Conservation (phyloP, 2,329 filamentous ascomycete species). For the Neonectria magnoliae region DNA sequence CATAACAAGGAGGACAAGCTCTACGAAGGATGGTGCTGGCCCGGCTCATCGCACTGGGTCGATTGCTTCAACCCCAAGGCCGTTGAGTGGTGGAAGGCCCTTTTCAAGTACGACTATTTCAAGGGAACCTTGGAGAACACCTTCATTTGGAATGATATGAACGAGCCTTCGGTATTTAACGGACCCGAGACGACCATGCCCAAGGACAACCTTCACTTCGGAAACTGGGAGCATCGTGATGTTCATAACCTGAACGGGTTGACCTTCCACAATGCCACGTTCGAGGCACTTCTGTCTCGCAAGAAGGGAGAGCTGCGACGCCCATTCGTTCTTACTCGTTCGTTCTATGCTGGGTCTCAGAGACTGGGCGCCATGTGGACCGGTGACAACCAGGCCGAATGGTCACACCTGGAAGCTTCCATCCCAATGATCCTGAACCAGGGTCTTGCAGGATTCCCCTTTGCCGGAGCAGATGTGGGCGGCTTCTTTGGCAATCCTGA, state of each 20-base stretch:
- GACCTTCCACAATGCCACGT: slow-evolving; percentile 95
- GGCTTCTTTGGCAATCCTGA: slow-evolving; percentile 98
- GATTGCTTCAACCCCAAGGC: slow-evolving; percentile 96
- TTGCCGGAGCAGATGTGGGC: slow-evolving; percentile 93
- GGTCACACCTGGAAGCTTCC: slow-evolving; percentile 88
- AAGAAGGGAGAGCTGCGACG: slow-evolving; percentile 86
- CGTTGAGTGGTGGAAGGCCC: slow-evolving; percentile 86
- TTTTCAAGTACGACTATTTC: slow-evolving; percentile 91
- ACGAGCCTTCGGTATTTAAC: slow-evolving; percentile 98
- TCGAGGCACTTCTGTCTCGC: slow-evolving; percentile 82
- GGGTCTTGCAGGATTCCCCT: slow-evolving; percentile 92
- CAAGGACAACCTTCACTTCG: slow-evolving; percentile 94
- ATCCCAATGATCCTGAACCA: slow-evolving; percentile 95
- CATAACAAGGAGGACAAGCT: slow-evolving; percentile 89
- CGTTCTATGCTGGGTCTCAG: slow-evolving; percentile 92
- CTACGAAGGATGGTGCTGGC: slow-evolving; percentile 99
- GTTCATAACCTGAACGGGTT: slow-evolving; percentile 95
- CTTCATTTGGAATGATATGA: slow-evolving; percentile 99
- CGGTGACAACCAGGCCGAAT: slow-evolving; percentile 93
- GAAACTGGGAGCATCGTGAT: slow-evolving; percentile 95
- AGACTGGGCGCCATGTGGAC: slow-evolving; percentile 97
- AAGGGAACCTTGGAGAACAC: slow-evolving; percentile 87
- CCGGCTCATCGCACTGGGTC: slow-evolving; percentile 94
- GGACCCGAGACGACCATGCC: slow-evolving; percentile 98
- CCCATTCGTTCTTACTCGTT: slow-evolving; percentile 91